phyloP scores from a whole-genome alignment of 2,329 filamentous ascomycete species.

The Pseudogymnoascus sp. region DNA sequence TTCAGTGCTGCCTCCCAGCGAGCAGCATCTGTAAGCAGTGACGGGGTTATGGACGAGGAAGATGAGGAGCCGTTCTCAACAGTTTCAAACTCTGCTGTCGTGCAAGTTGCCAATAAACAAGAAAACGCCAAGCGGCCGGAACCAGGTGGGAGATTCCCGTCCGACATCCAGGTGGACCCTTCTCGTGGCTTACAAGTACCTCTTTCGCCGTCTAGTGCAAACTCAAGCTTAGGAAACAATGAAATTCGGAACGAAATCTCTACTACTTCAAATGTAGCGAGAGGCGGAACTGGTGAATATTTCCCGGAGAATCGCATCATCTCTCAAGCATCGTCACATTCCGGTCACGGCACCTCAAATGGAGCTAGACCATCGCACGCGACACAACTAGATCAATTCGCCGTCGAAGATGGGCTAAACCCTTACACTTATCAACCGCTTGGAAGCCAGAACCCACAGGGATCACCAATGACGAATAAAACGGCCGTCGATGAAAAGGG shows the following conservation, averaged over 20 bases:
- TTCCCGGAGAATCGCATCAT: constrained; percentile 18
- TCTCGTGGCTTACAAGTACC: constrained; percentile 73
- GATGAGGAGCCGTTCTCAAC: constrained; percentile 58
- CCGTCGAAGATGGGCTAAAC: constrained; percentile 49
- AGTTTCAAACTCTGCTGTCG: constrained; percentile 49
- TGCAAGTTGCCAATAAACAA: constrained; percentile 43
- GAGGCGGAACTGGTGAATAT: constrained; percentile 19
- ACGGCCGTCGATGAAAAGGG: neutral
- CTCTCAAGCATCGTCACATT: constrained; percentile 14
- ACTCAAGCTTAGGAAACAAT: constrained; percentile 51
- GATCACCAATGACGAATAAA: neutral
- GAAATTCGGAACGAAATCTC: constrained; percentile 45
- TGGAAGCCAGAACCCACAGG: neutral
- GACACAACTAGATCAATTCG: constrained; percentile 44
- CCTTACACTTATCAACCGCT: constrained; percentile 42
- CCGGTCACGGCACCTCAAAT: constrained; percentile 40
- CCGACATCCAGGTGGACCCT: constrained; percentile 77
- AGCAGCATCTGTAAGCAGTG: constrained; percentile 62
- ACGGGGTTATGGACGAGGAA: constrained; percentile 71
- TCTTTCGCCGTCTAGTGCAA: constrained; percentile 74
- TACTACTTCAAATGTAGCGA: constrained; percentile 38
- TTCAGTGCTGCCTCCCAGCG: constrained; percentile 58
- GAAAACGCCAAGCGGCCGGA: constrained; percentile 62
- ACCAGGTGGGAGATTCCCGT: constrained; percentile 95
- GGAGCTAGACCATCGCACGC: constrained; percentile 43